These are phyloP conservation scores for Coprinopsis cinerea DNA, from an alignment of 768 basidiomycete species.

Conservation along the genomic window DNA sequence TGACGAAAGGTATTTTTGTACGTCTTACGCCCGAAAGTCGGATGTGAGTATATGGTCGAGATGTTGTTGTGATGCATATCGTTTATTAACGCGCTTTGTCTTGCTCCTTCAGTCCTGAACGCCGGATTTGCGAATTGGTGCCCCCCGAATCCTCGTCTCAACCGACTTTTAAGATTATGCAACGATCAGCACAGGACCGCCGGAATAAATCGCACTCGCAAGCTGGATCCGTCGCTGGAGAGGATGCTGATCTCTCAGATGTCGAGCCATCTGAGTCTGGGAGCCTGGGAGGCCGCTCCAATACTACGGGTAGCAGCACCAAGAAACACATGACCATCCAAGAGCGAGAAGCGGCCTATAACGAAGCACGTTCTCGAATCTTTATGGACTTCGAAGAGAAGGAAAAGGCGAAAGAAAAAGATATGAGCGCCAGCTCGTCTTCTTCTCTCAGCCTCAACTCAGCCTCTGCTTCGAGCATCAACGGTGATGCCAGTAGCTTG, in stretches of 20 bases:
- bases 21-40: conserved; percentile 55
- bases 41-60: conserved; percentile 50
- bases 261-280: conserved; percentile 76
- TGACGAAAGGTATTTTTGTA: conserved; percentile 59
- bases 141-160: conserved; percentile 64
- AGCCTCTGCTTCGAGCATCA: conserved; percentile 50
- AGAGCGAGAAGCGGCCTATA: conserved; percentile 86
- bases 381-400: conserved; percentile 81
- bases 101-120: conserved; percentile 47
- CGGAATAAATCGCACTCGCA: conserved; percentile 59
- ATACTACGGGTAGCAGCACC: conserved; percentile 45
- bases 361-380: conserved; percentile 78
- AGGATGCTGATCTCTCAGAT: conserved; percentile 74
- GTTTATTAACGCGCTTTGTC: conserved; percentile 11
- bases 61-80: not conserved
- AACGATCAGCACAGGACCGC: conserved; percentile 52
- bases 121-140: conserved; percentile 70
- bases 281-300: conserved; percentile 68
- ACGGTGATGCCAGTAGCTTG: conserved; percentile 48
- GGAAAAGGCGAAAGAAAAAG: conserved; percentile 64
- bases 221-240: conserved; percentile 64
- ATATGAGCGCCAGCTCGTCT: conserved; percentile 73
- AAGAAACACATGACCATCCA: conserved; percentile 78
- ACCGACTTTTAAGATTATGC: conserved; percentile 89
- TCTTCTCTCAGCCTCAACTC: conserved; percentile 66